A percentile compares a stretch with the other conserved stretches of the same genome.
phyloP scores from a whole-genome alignment of 2,329 filamentous ascomycete species.

The Penicillium sp. region DNA sequence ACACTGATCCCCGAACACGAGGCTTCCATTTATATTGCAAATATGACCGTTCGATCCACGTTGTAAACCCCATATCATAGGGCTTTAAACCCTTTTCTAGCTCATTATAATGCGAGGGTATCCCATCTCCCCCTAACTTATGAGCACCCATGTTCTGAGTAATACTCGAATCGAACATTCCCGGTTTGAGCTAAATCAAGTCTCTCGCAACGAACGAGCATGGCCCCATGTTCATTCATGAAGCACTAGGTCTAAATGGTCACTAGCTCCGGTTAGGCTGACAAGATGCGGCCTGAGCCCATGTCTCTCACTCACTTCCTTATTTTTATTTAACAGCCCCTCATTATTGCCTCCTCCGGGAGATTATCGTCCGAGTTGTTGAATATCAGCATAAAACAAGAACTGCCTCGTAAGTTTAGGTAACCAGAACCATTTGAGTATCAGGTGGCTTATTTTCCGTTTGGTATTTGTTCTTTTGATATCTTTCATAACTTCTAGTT shows the following conservation, averaged over 20 bases:
- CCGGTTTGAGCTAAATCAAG: not conserved
- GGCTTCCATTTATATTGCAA: conserved; percentile 19
- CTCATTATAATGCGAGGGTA: not conserved
- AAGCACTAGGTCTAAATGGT: conserved; percentile 16
- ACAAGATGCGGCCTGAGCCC: conserved; percentile 23
- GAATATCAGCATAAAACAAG: conserved; percentile 13
- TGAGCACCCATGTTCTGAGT: not conserved
- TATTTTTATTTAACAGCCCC: conserved; percentile 6
- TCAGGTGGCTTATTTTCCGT: not conserved
- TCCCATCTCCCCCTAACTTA: not conserved
- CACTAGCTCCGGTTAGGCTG: conserved; percentile 16
- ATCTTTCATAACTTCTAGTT: not conserved
- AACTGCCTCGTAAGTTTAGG: conserved; percentile 1
- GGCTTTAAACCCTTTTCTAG: not conserved
- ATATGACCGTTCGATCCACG: conserved; percentile 14
- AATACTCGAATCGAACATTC: not conserved
- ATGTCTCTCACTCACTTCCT: conserved; percentile 1
- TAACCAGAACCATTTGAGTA: not conserved
- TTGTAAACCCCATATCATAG: not conserved
- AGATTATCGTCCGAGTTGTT: conserved; percentile 6
- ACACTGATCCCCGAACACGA: conserved; percentile 8
- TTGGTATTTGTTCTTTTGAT: not conserved
- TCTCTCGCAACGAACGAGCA: conserved; percentile 7
- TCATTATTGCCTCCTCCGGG: conserved; percentile 11
- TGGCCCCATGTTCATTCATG: conserved; percentile 8